Evolutionary conservation across 2,329 filamentous ascomycete genomes (phyloP), one percentile per base, ranked within the genome.

Genomic region (Fusarium udum): DNA sequence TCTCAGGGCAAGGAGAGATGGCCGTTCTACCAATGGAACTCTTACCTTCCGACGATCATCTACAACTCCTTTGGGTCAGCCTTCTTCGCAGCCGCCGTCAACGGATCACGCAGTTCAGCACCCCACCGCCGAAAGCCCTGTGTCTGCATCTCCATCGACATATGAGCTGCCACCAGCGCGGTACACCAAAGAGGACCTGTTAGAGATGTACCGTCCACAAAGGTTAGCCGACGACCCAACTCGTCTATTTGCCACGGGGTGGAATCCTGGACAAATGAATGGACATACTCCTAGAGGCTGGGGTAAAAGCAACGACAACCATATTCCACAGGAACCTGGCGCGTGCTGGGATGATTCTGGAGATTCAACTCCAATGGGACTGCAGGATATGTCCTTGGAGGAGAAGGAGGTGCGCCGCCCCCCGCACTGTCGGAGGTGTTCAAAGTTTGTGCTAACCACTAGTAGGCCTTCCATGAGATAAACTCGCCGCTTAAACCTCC

Each of bases 401-500:
- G 91, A 92, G 82, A 90, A 86, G 79, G 87, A 88, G 82, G 89
- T 90, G 78, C 79, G 85, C 81, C 56, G n/a, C 48, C 64, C 62
- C 45, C 67, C 64, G 60, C 40, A 58, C 55, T 62, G 67, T 52
- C 40, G n/a, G 32, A 39, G 46, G 16, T 32, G 20, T 26, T 57
- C 34, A 37, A 52, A 58, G 63, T 60, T 62, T 58, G 40, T 64
- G 70, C 78, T 80, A 65, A 81, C 74, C 40, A 37, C 28, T 62
- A 46, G 48, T 81, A 97, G 92, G 85, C 93, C 72, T 98, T 98
- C 82, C 84, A 90, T 57, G 96, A 97, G 73, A 95, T 99, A 80
- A 99, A 98, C 82, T 98, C 96, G 40, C 93, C 95, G 39, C 86
- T 98, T 75, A 98, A 98, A 83, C 92, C 93, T 14, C 93, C 93